These are phyloP conservation scores for Ogataea hybrid DNA, from an alignment of 1,139 yeast genomes.

Conservation along the genomic window DNA sequence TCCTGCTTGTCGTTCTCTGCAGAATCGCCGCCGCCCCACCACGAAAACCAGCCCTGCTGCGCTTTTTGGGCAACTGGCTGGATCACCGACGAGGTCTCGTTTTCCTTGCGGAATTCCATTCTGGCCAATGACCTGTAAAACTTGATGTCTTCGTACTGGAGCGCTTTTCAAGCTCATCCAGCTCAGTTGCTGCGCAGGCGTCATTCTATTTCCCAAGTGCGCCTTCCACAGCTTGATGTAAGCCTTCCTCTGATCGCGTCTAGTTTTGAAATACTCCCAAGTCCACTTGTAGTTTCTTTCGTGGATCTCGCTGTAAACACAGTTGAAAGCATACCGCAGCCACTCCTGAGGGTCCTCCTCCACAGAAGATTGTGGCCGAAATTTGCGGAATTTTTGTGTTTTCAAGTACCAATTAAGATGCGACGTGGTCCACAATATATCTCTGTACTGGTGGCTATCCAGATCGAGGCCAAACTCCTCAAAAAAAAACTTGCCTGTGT, in stretches of 20 bases:
- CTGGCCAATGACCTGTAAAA: constrained; percentile 83
- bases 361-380: constrained; percentile 62
- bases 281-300: constrained; percentile 81
- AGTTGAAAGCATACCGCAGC: constrained; percentile 76
- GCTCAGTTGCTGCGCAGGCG: constrained; percentile 38
- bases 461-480: constrained; percentile 85
- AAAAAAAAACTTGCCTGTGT: constrained; percentile 72
- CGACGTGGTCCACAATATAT: constrained; percentile 78
- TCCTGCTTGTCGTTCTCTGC: constrained; percentile 16
- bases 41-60: constrained; percentile 52
- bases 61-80: constrained; percentile 8
- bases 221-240: constrained; percentile 74
- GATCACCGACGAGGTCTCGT: constrained; percentile 23
- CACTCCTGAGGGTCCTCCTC: constrained; percentile 73
- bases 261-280: constrained; percentile 74
- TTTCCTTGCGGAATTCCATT: constrained; percentile 59
- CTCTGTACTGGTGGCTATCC: constrained; percentile 82
- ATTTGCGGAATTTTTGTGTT: constrained; percentile 70
- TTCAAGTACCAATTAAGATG: constrained; percentile 75
- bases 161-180: constrained; percentile 56
- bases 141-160: constrained; percentile 76
- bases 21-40: constrained; percentile 68
- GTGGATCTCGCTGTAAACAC: constrained; percentile 76
- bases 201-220: constrained; percentile 33
- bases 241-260: constrained; percentile 68